Evolutionary conservation across 2,329 filamentous ascomycete genomes (phyloP), one percentile per base, ranked within the genome.

Genomic region (Penicillium sp.): DNA sequence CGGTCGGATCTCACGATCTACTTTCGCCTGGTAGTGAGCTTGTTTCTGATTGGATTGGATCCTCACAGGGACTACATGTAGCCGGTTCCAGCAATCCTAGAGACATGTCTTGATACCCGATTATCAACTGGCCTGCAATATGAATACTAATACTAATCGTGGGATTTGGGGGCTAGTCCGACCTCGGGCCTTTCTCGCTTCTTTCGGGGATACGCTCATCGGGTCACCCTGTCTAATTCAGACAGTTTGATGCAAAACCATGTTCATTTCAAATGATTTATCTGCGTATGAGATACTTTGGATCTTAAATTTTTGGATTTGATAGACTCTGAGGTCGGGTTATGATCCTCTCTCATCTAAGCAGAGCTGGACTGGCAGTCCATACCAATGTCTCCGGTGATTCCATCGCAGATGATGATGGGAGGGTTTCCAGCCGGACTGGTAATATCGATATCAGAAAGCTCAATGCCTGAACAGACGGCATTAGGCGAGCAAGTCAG

Each of bases 401-500:
- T 74, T 2, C 74, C 79, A 61, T 83, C 78, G 59, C 82, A 84
- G 43, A 81, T 73, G 46, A 84, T 72, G 45, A 75, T 76, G 14
- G 73, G 65, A 10, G 74, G 64, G 19, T 66, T 72, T 0, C 74
- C 73, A 36, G 74, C 74, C 0, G 82, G 82, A 41, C 78, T 82
- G 0, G 73, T 79, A 47, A 86, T 65, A 53, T 81, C 73, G 58
- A 86, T 84, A 55, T 81, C 74, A 57, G 79, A 76, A 51, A 86
- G 73, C 7, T 74, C 73, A 60, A 86, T 84, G 46, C 80, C 79
- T 45, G 76, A 75, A 62, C 84, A 86, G 4, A 83, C 77, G 0
- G 82, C 81, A 39, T 80, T 82, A 0, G 79, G 79, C 14, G 79
- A 82, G 65, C 83, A 85, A 0, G 78, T 79, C 55, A 86, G 66